Percentiles rank a stretch among this genome's conserved stretches.
phyloP scores from a whole-genome alignment of 164 flowering plant genomes.

The Macadamia tetraphylla region DNA sequence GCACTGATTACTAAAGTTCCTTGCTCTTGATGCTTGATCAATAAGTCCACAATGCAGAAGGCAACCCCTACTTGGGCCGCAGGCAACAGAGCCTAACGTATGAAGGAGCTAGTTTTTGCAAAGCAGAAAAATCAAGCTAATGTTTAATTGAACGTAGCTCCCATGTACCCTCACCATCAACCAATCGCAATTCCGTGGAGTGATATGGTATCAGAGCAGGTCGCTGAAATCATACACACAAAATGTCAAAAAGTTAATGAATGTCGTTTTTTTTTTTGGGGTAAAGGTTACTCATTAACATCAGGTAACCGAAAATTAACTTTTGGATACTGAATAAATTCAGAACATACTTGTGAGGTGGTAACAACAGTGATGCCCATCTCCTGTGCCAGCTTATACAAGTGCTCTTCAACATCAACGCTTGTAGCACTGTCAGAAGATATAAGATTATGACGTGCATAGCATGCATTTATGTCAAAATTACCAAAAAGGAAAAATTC shows the following conservation, averaged over 20 bases:
- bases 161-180: constrained; percentile 98
- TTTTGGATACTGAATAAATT: not conserved
- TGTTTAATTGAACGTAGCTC: constrained; percentile 69
- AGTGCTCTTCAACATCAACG: constrained; percentile 97
- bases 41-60: not conserved
- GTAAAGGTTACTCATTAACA: not conserved
- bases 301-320: not conserved
- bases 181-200: constrained; percentile 66
- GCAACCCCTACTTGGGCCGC: not conserved
- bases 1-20: no score
- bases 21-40: not conserved
- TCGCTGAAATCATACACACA: constrained; percentile 44
- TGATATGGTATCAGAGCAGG: constrained; percentile 97
- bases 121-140: constrained; percentile 1
- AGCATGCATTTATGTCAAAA: not conserved
- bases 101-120: no score
- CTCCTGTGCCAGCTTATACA: constrained; percentile 68
- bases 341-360: constrained; percentile 76
- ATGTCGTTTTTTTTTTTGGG: no score
- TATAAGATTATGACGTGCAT: not conserved
- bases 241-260: not conserved
- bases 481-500: not conserved
- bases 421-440: constrained; percentile 77
- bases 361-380: constrained; percentile 90
- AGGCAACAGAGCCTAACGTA: not conserved